Percentiles rank a stretch among this genome's conserved stretches.
phyloP scores from a whole-genome alignment of 2,329 filamentous ascomycete species.

The Pseudogymnoascus sp. region DNA sequence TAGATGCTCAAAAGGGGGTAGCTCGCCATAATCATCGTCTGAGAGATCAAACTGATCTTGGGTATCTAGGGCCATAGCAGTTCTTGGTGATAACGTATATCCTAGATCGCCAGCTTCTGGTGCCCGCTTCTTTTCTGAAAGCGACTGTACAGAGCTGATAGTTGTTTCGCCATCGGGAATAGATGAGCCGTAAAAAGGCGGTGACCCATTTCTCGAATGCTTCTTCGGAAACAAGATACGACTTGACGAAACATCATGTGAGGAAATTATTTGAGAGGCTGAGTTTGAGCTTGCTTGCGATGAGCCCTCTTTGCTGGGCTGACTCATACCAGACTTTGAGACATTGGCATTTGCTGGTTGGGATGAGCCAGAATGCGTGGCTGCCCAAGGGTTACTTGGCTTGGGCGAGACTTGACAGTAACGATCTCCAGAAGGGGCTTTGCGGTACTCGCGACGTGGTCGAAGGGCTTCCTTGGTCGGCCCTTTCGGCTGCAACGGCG shows the following conservation, averaged over 20 bases:
- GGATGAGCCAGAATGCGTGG: not conserved
- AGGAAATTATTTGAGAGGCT: not conserved
- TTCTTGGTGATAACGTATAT: not conserved
- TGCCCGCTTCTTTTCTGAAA: not conserved
- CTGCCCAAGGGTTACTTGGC: not conserved
- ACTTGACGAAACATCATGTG: not conserved
- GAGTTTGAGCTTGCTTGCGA: conserved; percentile 1
- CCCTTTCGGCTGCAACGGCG: not conserved
- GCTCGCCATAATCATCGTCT: not conserved
- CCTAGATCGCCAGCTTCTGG: not conserved
- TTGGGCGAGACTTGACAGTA: not conserved
- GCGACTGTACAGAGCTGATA: not conserved
- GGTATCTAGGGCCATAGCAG: not conserved
- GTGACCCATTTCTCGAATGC: not conserved
- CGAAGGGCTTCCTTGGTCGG: not conserved
- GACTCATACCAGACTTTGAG: not conserved
- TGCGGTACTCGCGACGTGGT: not conserved
- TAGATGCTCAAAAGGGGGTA: not conserved
- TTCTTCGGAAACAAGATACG: conserved; percentile 3
- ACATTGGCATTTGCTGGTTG: not conserved
- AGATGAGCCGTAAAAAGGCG: not conserved
- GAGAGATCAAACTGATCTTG: not conserved
- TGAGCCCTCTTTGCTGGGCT: not conserved
- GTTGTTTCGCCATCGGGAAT: not conserved
- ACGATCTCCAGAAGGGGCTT: not conserved